Evolutionary conservation across 108 stramenopile genomes (phyloP), one percentile per base, ranked within the genome.

Genomic region (Schizochytrium sp.): DNA sequence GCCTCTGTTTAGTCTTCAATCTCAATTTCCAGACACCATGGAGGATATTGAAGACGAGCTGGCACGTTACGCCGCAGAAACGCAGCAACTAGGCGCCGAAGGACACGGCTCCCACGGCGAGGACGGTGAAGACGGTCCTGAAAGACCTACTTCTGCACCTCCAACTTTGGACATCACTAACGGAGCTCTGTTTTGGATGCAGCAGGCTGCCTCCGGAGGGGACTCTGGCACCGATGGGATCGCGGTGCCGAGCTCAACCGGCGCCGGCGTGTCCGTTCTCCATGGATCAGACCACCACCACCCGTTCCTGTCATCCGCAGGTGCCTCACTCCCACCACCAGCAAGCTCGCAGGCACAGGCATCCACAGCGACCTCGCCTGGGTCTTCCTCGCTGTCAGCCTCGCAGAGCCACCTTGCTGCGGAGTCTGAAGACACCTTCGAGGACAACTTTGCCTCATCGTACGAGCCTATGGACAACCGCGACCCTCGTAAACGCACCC

Each of bases 391-490:
- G 28, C 28, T 28, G 28, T 28, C 28, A 28, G 28, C 17, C 59
- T n/a, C 17, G 64, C 64, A 69, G 19, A 38, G 44, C 42, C 64
- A 69, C 40, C 64, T 69, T 7, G 76, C 76, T 38, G 76, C 76
- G 76, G 47, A 55, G 10, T 47, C 76, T 10, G 50, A 83, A 50
- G 50, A 83, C 10, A 55, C 76, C 28, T 83, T 55, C 15, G 76
- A 83, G 47, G 76, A 83, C 53, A 83, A 49, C 15, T 83, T 83
- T 83, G 50, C 28, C 50, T 55, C 64, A 15, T 69, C 76, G 76
- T 55, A 49, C 50, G 76, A 49, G 15, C 76, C 76, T 53, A 83
- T 55, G 76, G 53, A 83, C 7, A 47, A 55, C 76, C 50, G 76
- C 10, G 76, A 83, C 28, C 45, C 76, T 83, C 64, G 64, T 10